Conservation (phyloP, 441 rosid genomes). For the Macaranga tanarius region DNA sequence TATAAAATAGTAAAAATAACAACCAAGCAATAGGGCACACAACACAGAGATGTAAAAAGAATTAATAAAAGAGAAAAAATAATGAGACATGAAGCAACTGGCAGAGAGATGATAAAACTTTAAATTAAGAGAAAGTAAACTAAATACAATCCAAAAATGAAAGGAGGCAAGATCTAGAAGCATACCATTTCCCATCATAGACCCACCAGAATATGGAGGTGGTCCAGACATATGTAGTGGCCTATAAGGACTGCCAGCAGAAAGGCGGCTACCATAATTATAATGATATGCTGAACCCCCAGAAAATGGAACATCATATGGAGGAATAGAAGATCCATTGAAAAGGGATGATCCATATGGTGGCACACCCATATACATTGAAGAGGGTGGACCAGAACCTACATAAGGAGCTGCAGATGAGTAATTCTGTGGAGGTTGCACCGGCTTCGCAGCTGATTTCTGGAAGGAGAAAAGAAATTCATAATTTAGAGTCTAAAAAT, state of each 20-base stretch:
- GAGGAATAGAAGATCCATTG: slow-evolving; percentile 82
- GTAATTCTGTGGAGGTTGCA: slow-evolving; percentile 64
- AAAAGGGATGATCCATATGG: slow-evolving; percentile 83
- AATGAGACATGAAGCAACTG: not conserved
- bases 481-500: not conserved
- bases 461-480: slow-evolving; percentile 22
- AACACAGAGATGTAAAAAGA: not conserved
- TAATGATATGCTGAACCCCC: slow-evolving; percentile 95
- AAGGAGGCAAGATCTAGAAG: not conserved
- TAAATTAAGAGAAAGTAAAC: not conserved
- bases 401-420: slow-evolving; percentile 71
- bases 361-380: slow-evolving; percentile 82
- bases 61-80: not conserved
- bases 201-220: slow-evolving; percentile 79
- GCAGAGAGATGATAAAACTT: not conserved
- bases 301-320: slow-evolving; percentile 79
- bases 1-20: not conserved
- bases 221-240: slow-evolving; percentile 86
- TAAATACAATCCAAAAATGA: not conserved
- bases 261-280: slow-evolving; percentile 65
- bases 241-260: slow-evolving; percentile 84
- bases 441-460: slow-evolving; percentile 83
- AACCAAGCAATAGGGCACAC: not conserved
- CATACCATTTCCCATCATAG: slow-evolving; percentile 89
- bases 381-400: slow-evolving; percentile 76